Base-by-base conservation (phyloP, 768 basidiomycete genomes). In the Naganishia friedmannii region DNA sequence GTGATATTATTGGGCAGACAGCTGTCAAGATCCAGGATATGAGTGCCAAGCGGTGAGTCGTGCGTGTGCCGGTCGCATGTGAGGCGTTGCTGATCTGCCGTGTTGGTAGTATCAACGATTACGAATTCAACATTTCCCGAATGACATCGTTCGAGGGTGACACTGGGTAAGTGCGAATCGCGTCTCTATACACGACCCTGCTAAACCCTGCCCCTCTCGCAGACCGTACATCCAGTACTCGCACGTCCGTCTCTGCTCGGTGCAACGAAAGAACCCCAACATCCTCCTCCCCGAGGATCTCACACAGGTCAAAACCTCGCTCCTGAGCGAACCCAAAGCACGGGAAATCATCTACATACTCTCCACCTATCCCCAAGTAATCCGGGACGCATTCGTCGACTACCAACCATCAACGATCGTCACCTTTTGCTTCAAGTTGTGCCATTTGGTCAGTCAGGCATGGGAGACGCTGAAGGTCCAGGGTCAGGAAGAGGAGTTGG, bases 21-120 rank as follows among this genome's bases (percentile, higher is more conserved):
- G 93, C 92, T 2, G 89, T 99, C 74, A 98, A 97, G 84, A 93
- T 99, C 70, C 96, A 99, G 82, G 93, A 96, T 78, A 93, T 95
- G 92, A 86, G 90, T 53, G 92, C 92, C 17, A 95, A 92, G 80
- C 85, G 93, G 93, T 93, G 73, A 54, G 86, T 74, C 9, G 17
- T 19, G 37, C 65, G 8, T 26, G 19, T 46, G 7, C 58, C 53
- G 26, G 5, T 46, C 15, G 45, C 6, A 34, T 9, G 60, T 26
- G n/a, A 1, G 29, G 15, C 34, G 23, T 1, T 12, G 5, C 26
- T 72, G 39, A 70, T 29, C 53, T 19, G 17, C 28, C 26, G 2
- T 48, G n/a, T 31, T 29, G 12, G 23, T 60, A 95, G 93, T 71
- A 90, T 96, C 78, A 94, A 93, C 82, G 93, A 96, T 83, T 98